These are phyloP conservation scores for Globisporangium parvum DNA, from an alignment of 352 stramenopile species.

Conservation along the genomic window DNA sequence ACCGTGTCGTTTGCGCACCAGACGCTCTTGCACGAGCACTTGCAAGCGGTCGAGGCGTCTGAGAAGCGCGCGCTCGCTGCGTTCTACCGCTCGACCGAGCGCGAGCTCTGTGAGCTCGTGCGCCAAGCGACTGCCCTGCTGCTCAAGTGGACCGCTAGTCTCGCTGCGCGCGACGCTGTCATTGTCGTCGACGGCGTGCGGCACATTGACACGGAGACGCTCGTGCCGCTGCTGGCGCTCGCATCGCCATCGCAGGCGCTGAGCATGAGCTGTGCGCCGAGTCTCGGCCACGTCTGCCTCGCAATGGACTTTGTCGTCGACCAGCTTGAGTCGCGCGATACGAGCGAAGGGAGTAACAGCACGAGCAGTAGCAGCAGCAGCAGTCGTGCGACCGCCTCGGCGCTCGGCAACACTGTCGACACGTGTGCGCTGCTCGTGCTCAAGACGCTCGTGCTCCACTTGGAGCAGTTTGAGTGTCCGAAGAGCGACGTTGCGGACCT, in stretches of 20 bases:
- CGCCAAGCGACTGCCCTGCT: conserved; percentile 36
- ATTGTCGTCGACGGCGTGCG: conserved; percentile 41
- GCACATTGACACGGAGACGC: conserved; percentile 50
- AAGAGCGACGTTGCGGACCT: conserved; percentile 38
- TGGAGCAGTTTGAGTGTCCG: conserved; percentile 33
- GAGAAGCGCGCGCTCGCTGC: conserved; percentile 30
- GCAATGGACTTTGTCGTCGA: conserved; percentile 63
- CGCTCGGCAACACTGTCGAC: conserved; percentile 35
- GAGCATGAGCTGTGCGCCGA: conserved; percentile 37
- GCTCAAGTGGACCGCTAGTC: conserved; percentile 42
- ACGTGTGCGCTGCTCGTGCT: conserved; percentile 52
- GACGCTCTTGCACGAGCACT: conserved; percentile 54
- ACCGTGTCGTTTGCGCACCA: conserved; percentile 43
- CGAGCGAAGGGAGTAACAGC: no score
- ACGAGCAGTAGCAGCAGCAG: no score
- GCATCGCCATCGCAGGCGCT: conserved; percentile 37
- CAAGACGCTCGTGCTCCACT: conserved; percentile 56
- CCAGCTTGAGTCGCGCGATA: conserved; percentile 22
- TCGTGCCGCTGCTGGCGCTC: conserved; percentile 44
- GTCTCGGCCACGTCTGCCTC: conserved; percentile 48
- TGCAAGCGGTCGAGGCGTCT: conserved; percentile 24
- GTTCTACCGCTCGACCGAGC: conserved; percentile 47
- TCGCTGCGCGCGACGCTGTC: conserved; percentile 29
- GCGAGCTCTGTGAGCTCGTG: conserved; percentile 36
- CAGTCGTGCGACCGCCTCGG: background rate